A percentile compares a stretch with the other conserved stretches of the same genome.
Conservation (phyloP, 2,329 filamentous ascomycete genomes). For the Oidium heveae region DNA sequence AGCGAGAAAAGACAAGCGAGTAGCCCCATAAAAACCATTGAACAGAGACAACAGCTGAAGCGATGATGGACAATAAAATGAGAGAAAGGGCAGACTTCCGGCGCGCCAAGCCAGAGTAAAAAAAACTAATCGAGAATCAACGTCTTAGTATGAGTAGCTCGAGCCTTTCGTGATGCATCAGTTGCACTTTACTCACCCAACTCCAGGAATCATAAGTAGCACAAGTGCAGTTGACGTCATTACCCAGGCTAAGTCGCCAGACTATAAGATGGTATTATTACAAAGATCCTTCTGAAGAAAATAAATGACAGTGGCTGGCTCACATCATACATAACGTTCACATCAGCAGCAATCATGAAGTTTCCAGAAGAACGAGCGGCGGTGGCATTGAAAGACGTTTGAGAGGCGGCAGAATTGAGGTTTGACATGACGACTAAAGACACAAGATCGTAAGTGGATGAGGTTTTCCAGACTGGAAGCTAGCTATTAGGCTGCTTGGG, state of each 20-base stretch:
- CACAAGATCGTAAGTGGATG: too few relatives aligned
- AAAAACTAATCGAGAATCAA: constrained; percentile 27
- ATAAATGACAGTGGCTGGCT: too few relatives aligned
- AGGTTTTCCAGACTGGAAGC: too few relatives aligned
- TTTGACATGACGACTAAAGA: too few relatives aligned
- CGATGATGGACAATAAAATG: constrained; percentile 74
- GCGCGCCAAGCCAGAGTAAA: constrained; percentile 74
- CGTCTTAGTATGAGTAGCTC: background rate
- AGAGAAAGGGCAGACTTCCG: constrained; percentile 69
- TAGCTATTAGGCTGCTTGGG: too few relatives aligned
- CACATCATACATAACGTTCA: too few relatives aligned
- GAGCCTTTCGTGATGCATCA: background rate
- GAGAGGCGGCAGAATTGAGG: too few relatives aligned
- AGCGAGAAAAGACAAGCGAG: constrained; percentile 6
- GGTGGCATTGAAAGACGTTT: too few relatives aligned
- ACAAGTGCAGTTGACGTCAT: constrained; percentile 58
- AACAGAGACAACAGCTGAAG: constrained; percentile 54
- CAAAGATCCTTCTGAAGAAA: too few relatives aligned
- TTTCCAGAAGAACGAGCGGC: too few relatives aligned
- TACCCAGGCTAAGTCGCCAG: constrained; percentile 53
- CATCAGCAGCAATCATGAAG: too few relatives aligned
- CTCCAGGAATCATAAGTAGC: constrained; percentile 72
- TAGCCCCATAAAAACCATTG: constrained; percentile 21
- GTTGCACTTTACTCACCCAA: constrained; percentile 19
- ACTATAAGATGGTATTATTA: background rate